Conservation (phyloP, 2,329 filamentous ascomycete genomes). For the Colletotrichum sp. region DNA sequence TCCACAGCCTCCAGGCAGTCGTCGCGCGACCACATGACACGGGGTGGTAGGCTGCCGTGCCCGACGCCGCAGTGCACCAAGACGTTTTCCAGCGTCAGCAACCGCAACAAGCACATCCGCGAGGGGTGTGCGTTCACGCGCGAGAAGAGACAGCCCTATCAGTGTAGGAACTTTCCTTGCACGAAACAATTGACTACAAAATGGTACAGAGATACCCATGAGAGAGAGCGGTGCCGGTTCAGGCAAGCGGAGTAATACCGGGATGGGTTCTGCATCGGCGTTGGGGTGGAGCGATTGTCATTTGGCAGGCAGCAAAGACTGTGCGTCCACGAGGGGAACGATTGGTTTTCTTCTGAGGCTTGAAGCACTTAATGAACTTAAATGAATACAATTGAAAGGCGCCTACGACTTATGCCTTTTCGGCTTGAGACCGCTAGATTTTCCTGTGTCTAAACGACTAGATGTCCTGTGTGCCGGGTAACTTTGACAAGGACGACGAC, state of each 20-base stretch:
- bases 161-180: conserved; percentile 29
- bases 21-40: neutral
- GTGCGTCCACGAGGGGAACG: neutral
- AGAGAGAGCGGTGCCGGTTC: conserved; percentile 29
- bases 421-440: too few relatives aligned
- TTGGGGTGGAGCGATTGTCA: neutral
- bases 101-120: conserved; percentile 35
- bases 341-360: neutral
- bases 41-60: conserved; percentile 22
- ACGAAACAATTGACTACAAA: conserved; percentile 28
- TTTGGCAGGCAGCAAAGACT: neutral
- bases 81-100: conserved; percentile 33
- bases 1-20: neutral
- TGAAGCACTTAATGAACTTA: neutral
- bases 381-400: too few relatives aligned
- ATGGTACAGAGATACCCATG: conserved; percentile 33
- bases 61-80: conserved; percentile 25
- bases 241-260: neutral
- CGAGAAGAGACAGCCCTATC: conserved; percentile 24
- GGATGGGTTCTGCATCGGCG: neutral
- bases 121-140: conserved; percentile 29
- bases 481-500: too few relatives aligned
- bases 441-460: too few relatives aligned
- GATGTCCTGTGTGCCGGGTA: too few relatives aligned
- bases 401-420: too few relatives aligned